These are phyloP conservation scores for Lepraria neglecta DNA, from an alignment of 495 filamentous ascomycete genomes.

Conservation along the genomic window DNA sequence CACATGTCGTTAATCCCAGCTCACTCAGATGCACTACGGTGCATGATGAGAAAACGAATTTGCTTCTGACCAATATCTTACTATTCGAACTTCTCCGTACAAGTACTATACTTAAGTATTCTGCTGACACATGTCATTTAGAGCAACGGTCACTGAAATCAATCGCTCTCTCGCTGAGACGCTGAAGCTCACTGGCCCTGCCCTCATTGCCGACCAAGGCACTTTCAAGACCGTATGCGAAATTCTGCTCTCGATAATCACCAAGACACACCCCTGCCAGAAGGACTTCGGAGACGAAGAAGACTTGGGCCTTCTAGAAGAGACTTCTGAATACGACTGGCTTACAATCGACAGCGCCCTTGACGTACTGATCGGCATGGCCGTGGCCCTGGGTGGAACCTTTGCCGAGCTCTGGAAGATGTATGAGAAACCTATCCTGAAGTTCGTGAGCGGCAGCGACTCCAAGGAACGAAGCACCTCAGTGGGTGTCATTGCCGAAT, in stretches of 20 bases:
- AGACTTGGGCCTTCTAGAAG: slow-evolving; percentile 62
- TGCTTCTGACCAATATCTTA: slow-evolving; percentile 44
- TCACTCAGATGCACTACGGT: slow-evolving; percentile 88
- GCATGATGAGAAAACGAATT: slow-evolving; percentile 89
- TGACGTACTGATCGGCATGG: slow-evolving; percentile 78
- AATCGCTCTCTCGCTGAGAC: slow-evolving; percentile 91
- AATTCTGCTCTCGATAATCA: slow-evolving; percentile 65
- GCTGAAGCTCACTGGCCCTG: slow-evolving; percentile 83
- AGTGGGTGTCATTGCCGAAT: slow-evolving; percentile 88
- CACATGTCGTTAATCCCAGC: slow-evolving; percentile 91
- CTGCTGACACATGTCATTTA: slow-evolving; percentile 45
- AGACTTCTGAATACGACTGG: slow-evolving; percentile 96
- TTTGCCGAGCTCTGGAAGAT: slow-evolving; percentile 88
- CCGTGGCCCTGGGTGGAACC: slow-evolving; percentile 70
- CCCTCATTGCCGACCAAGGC: slow-evolving; percentile 64
- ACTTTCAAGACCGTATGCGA: slow-evolving; percentile 58
- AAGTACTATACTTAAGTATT: slow-evolving; percentile 17
- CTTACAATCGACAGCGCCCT: slow-evolving; percentile 88
- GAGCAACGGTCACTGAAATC: slow-evolving; percentile 85
- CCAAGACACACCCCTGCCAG: slow-evolving; percentile 86
- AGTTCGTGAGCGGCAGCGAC: slow-evolving; percentile 78
- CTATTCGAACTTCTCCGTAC: not conserved
- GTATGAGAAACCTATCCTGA: slow-evolving; percentile 83
- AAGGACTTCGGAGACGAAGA: slow-evolving; percentile 72
- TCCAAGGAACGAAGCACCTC: slow-evolving; percentile 79